phyloP scores from a whole-genome alignment of 2,329 filamentous ascomycete species.

The Aureobasidium vineae region DNA sequence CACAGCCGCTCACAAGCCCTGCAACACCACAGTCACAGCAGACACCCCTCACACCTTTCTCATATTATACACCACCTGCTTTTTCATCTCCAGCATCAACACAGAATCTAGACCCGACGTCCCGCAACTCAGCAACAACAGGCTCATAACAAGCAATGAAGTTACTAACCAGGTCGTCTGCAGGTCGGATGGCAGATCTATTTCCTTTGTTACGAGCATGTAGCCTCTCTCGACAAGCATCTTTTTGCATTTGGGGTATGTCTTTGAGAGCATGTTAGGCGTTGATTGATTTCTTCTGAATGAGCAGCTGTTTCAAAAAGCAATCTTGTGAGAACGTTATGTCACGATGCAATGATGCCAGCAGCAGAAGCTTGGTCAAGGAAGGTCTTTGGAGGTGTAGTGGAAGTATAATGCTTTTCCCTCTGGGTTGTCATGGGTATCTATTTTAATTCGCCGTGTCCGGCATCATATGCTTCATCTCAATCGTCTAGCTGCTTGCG shows the following conservation, averaged over 20 bases:
- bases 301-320: background rate
- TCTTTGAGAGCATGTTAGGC: background rate
- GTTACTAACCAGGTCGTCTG: background rate
- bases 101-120: background rate
- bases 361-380: background rate
- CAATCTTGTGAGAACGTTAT: background rate
- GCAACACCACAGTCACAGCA: background rate
- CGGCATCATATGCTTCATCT: conserved; percentile 6
- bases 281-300: background rate
- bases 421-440: conserved; percentile 21
- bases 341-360: background rate
- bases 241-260: background rate
- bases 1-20: background rate
- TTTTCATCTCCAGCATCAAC: background rate
- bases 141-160: background rate
- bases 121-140: background rate
- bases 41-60: conserved; percentile 13
- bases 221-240: background rate
- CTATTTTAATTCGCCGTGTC: conserved; percentile 15
- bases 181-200: background rate
- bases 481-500: conserved; percentile 30
- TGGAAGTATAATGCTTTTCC: conserved; percentile 14
- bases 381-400: background rate
- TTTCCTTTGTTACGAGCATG: background rate
- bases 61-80: conserved; percentile 11